Evolutionary conservation across 2,329 filamentous ascomycete genomes (phyloP), one percentile per base, ranked within the genome.

Genomic region (Botrytis cinerea): DNA sequence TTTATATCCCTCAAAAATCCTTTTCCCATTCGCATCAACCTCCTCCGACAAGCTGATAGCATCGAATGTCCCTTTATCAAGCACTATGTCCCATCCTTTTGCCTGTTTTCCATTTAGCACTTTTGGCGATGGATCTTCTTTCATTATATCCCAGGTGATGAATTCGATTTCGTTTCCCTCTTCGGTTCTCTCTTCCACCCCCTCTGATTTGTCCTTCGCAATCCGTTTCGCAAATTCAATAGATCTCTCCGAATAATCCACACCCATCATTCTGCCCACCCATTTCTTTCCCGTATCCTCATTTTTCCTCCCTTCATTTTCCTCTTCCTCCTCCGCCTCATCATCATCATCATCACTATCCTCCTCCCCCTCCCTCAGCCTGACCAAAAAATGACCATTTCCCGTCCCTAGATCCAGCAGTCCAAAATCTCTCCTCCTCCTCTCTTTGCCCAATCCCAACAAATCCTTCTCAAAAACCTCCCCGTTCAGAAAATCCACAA

Each of bases 11-110:
- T 97, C 93, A 80, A 90, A 92, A 20, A 92, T 85, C 71, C 92
- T 87, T 54, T 88, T 84, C 0, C 87, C 90, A 22, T 82, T 81
- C 70, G 83, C 83, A 76, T 86, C 85, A 45, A 80, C 82, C 76
- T 90, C 89, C 73, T 86, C 86, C 71, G 87, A 89, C n/a, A 98
- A 85, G 68, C 91, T 94, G 48, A 99, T 92, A 18, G 96, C 96
- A 84, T 99, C 96, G 81, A 98, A 99, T 0, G 96, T 99, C 62
- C 96, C 96, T 84, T 99, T 99, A 83, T 99, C 96, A n/a, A 98
- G 87, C 0, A 98, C 91, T 0, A 98, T 89, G 82, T 98, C 94
- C 84, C 95, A 98, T 0, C 92, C 92, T 1, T 75, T 38, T 3
- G 46, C 48, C 45, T 78, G 75, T 22, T 67, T 25, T 0, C 73